These are phyloP conservation scores for Cyberlindnera nakhonratchasimensis DNA, from an alignment of 805 yeast genomes.

Conservation along the genomic window DNA sequence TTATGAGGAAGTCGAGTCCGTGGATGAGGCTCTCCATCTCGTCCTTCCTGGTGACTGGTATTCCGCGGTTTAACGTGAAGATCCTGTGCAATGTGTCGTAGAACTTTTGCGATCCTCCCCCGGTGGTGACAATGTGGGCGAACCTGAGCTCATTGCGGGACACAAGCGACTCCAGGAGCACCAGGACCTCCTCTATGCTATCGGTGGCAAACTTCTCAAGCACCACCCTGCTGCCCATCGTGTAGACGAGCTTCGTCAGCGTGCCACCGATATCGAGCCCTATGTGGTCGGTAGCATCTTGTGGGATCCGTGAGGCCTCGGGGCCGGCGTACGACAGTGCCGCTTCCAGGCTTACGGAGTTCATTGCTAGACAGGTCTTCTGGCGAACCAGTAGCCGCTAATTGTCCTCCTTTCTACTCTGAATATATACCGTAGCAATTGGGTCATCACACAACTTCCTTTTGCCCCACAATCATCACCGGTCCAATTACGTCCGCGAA, in stretches of 20 bases:
- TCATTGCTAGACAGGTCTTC: too few relatives aligned
- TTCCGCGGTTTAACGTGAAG: slow-evolving; percentile 35
- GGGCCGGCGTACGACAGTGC: neutral
- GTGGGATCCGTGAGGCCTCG: neutral
- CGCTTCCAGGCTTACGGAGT: neutral
- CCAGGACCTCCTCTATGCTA: slow-evolving; percentile 54
- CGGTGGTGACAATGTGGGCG: slow-evolving; percentile 81
- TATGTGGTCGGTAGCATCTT: slow-evolving; percentile 41
- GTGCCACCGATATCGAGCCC: slow-evolving; percentile 97
- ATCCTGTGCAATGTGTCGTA: slow-evolving; percentile 53
- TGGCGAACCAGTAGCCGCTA: too few relatives aligned
- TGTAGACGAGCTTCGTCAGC: slow-evolving; percentile 79
- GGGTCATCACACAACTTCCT: too few relatives aligned
- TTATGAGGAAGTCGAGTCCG: slow-evolving; percentile 87
- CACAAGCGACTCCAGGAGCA: slow-evolving; percentile 48
- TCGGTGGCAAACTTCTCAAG: slow-evolving; percentile 68
- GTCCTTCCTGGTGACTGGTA: slow-evolving; percentile 53
- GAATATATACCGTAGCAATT: too few relatives aligned
- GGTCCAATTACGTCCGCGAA: too few relatives aligned
- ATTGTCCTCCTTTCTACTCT: too few relatives aligned
- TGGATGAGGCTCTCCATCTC: slow-evolving; percentile 93
- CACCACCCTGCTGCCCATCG: slow-evolving; percentile 52
- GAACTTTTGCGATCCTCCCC: slow-evolving; percentile 93
- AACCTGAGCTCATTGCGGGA: slow-evolving; percentile 32
- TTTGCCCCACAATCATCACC: too few relatives aligned